phyloP scores from a whole-genome alignment of 1,284 basidiomycete genomes.

The Cryptococcus sp. region DNA sequence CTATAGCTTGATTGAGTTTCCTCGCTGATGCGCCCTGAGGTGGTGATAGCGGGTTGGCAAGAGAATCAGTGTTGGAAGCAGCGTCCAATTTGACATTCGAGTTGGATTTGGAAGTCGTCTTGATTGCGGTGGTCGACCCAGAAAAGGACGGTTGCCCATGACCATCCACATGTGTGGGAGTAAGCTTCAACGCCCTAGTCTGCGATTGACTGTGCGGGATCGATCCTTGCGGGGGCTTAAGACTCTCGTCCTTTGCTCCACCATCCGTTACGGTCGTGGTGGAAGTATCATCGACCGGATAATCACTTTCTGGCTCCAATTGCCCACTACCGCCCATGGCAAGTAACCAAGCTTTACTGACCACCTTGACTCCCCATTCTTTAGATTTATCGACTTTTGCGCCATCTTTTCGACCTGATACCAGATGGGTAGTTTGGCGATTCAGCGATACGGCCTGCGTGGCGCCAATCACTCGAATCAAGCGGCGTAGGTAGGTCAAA shows the following conservation, averaged over 20 bases:
- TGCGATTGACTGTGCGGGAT: conserved; percentile 6
- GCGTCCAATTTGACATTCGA: not conserved
- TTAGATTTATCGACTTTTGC: conserved; percentile 34
- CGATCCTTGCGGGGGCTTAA: not conserved
- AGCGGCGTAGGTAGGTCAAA: conserved; percentile 30
- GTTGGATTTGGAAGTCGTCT: conserved; percentile 6
- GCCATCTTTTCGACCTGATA: conserved; percentile 23
- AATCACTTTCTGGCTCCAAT: conserved; percentile 10
- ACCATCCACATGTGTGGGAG: conserved; percentile 30
- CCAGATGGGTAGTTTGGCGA: conserved; percentile 35
- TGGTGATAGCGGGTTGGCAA: conserved; percentile 19
- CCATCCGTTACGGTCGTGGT: not conserved
- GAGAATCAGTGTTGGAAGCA: not conserved
- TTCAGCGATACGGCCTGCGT: conserved; percentile 30
- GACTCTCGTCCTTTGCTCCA: not conserved
- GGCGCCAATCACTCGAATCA: conserved; percentile 34
- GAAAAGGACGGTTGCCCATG: too few species aligned
- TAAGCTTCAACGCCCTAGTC: conserved; percentile 22
- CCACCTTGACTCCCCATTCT: conserved; percentile 37
- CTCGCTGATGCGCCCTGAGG: conserved; percentile 26
- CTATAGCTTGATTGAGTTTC: conserved; percentile 17
- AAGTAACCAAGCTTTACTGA: conserved; percentile 37
- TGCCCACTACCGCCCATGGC: conserved; percentile 28
- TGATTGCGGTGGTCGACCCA: conserved; percentile 1
- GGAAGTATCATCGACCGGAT: not conserved